A percentile compares a stretch with the other conserved stretches of the same genome.
These are phyloP conservation scores for Psilocybe cubensis DNA, from an alignment of 768 basidiomycete genomes.

Conservation along the genomic window DNA sequence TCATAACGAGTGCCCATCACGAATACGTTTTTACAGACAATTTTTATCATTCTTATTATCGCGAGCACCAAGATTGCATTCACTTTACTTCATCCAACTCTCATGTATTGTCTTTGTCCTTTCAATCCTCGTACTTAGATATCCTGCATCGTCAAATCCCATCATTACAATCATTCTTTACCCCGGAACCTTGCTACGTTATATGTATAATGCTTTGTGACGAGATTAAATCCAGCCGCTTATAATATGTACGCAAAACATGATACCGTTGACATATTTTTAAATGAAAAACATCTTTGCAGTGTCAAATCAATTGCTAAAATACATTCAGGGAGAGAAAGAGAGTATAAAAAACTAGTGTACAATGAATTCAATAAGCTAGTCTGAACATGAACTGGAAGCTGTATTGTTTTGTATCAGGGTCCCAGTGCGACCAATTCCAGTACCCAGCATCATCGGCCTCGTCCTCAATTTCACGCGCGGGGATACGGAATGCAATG, in stretches of 20 bases:
- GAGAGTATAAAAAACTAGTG: slow-evolving; percentile 8
- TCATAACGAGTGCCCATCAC: not conserved
- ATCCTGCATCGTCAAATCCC: not conserved
- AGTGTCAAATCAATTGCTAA: too few relatives aligned
- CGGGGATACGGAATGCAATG: slow-evolving; percentile 98
- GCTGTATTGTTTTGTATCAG: slow-evolving; percentile 98
- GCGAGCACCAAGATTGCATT: not conserved
- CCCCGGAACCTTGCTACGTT: not conserved
- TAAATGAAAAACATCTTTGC: too few relatives aligned
- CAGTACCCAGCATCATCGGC: slow-evolving; percentile 87
- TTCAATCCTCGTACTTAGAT: not conserved
- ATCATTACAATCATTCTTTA: not conserved
- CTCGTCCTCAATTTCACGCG: slow-evolving; percentile 95
- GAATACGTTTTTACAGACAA: not conserved
- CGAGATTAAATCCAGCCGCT: not conserved
- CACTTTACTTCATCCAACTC: not conserved
- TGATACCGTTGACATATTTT: too few relatives aligned
- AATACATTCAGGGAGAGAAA: not conserved
- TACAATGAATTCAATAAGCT: slow-evolving; percentile 35
- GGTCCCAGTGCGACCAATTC: slow-evolving; percentile 99
- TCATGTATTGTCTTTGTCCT: not conserved
- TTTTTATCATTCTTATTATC: not conserved
- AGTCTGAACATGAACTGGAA: slow-evolving; percentile 97
- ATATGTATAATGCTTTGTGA: not conserved
- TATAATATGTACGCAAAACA: slow-evolving; percentile 13